Evolutionary conservation across 768 basidiomycete species (phyloP).

Genomic region (Mycena filopes): DNA sequence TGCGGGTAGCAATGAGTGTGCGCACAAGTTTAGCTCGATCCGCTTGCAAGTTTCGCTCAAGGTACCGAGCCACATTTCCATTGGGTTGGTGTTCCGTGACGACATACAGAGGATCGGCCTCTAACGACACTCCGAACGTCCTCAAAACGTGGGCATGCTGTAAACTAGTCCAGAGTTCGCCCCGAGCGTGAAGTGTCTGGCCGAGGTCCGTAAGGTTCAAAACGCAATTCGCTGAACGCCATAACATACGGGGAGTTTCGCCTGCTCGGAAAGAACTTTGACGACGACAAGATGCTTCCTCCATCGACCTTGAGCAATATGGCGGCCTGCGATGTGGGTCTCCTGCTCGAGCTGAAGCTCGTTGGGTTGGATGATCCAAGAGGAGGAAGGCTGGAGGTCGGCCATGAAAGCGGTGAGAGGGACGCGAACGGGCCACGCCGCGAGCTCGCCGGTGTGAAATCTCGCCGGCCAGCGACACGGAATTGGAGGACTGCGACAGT

Average conservation of each 20-base stretch:
- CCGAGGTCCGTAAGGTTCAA: background rate
- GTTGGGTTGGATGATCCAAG: constrained; percentile 24
- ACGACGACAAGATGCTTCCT: constrained; percentile 14
- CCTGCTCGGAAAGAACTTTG: constrained; percentile 27
- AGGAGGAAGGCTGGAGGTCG: background rate
- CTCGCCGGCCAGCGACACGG: too few relatives aligned
- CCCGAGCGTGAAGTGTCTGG: constrained; percentile 32
- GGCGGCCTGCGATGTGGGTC: constrained; percentile 1
- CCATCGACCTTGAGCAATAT: constrained; percentile 21
- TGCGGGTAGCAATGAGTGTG: background rate
- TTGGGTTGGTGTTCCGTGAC: constrained; percentile 32
- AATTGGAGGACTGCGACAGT: too few relatives aligned
- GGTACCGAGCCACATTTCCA: constrained; percentile 34
- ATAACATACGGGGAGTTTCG: constrained; percentile 15
- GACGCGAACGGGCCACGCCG: too few relatives aligned
- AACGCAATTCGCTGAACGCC: background rate
- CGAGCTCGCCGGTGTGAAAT: background rate
- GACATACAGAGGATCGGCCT: constrained; percentile 38
- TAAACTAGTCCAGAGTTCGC: constrained; percentile 35
- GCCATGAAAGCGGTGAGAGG: constrained; percentile 19
- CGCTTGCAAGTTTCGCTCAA: constrained; percentile 31
- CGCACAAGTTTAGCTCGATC: constrained; percentile 36
- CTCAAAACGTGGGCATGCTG: constrained; percentile 36
- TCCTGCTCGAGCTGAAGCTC: constrained; percentile 19
- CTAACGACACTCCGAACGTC: constrained; percentile 35